These are phyloP conservation scores for Alternaria ethzedia DNA, from an alignment of 2,329 filamentous ascomycete genomes.

Conservation along the genomic window DNA sequence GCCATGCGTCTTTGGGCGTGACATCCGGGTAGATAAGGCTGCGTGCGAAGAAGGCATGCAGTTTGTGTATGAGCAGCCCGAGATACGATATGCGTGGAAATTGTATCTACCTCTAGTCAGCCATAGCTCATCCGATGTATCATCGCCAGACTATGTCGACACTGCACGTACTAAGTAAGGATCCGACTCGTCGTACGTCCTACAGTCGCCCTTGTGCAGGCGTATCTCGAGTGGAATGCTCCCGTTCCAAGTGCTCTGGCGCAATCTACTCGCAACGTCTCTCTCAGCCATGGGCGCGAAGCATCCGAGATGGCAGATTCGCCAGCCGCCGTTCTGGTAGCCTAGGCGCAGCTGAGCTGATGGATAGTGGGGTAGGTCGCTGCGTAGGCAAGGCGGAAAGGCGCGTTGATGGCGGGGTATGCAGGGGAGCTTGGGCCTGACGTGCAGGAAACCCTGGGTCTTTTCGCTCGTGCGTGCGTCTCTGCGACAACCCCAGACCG, in stretches of 20 bases:
- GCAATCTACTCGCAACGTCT: slow-evolving; percentile 50
- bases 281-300: slow-evolving; percentile 25
- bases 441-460: slow-evolving; percentile 1
- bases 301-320: slow-evolving; percentile 10
- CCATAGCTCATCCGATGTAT: not conserved
- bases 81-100: slow-evolving; percentile 72
- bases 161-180: slow-evolving; percentile 61
- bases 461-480: slow-evolving; percentile 25
- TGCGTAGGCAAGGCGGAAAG: not conserved
- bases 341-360: slow-evolving; percentile 18
- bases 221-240: slow-evolving; percentile 66
- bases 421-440: slow-evolving; percentile 9
- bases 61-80: slow-evolving; percentile 66
- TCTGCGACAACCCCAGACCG: slow-evolving; percentile 29
- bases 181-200: slow-evolving; percentile 65
- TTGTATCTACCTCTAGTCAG: slow-evolving; percentile 56
- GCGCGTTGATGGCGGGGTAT: slow-evolving; percentile 12
- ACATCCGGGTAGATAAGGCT: slow-evolving; percentile 65
- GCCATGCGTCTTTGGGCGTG: slow-evolving; percentile 63
- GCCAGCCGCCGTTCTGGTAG: slow-evolving; percentile 12
- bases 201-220: slow-evolving; percentile 65
- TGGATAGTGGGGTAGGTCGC: slow-evolving; percentile 13
- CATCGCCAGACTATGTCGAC: not conserved
- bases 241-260: slow-evolving; percentile 64
- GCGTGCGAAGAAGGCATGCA: slow-evolving; percentile 67